Percentiles rank a stretch among this genome's conserved stretches.
Conservation (phyloP, 2,329 filamentous ascomycete genomes). For the Penicillium italicum region DNA sequence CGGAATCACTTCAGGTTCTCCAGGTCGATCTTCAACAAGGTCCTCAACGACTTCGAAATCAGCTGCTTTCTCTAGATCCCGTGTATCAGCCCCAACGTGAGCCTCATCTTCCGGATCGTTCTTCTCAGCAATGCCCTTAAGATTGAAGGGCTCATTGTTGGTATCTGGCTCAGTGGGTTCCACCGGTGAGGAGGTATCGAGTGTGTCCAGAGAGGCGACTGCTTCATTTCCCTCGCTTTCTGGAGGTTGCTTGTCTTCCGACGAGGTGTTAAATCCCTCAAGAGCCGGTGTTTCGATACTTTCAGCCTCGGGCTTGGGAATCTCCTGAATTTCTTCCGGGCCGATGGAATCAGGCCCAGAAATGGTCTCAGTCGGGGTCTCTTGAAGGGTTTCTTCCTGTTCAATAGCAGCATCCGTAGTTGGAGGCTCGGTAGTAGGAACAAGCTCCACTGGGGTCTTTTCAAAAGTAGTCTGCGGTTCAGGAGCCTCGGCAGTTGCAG, state of each 20-base stretch:
- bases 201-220: neutral
- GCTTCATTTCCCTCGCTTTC: neutral
- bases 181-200: neutral
- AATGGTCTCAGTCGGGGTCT: neutral
- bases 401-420: neutral
- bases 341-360: neutral
- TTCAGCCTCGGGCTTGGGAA: neutral
- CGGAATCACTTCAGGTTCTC: neutral
- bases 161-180: neutral
- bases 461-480: neutral
- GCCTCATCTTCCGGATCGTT: neutral
- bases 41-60: neutral
- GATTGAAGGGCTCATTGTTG: neutral
- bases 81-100: too few species aligned
- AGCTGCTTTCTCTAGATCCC: slow-evolving; percentile 2
- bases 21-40: neutral
- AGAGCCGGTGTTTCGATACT: neutral
- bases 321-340: neutral
- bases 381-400: neutral
- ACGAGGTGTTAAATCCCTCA: neutral
- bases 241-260: neutral
- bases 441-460: neutral
- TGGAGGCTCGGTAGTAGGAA: neutral
- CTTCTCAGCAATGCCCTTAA: neutral
- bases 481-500: neutral